Percentiles rank a stretch among this genome's conserved stretches.
Conservation (phyloP, 495 filamentous ascomycete species). For the Podospora comata region DNA sequence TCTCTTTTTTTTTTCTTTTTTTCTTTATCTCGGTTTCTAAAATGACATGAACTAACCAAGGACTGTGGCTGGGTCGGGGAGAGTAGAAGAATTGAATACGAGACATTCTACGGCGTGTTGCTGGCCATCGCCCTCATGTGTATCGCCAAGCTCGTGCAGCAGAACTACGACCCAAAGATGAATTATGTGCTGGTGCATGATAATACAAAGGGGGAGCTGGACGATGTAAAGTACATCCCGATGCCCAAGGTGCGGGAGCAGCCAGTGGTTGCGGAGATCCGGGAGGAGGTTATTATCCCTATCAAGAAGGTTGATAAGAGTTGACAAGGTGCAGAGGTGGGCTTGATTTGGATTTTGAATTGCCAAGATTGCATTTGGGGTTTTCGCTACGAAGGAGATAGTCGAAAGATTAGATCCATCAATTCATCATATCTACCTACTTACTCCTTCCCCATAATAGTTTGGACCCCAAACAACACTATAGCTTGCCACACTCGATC, state of each 20-base stretch:
- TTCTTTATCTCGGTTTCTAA: not conserved
- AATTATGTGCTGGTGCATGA: conserved; percentile 22
- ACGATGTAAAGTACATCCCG: conserved; percentile 21
- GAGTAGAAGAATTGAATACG: conserved; percentile 7
- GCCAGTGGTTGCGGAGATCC: not conserved
- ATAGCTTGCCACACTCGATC: not conserved
- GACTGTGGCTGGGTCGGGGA: not conserved
- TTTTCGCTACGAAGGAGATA: no score
- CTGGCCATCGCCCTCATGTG: conserved; percentile 14
- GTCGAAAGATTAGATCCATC: no score
- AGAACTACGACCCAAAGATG: conserved; percentile 5
- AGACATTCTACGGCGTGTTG: conserved; percentile 17
- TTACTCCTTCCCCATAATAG: no score
- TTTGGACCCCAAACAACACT: not conserved
- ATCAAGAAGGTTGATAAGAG: conserved; percentile 7
- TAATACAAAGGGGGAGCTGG: conserved; percentile 21
- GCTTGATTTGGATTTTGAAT: not conserved
- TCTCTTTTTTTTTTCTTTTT: no score
- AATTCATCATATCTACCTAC: no score
- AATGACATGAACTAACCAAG: not conserved
- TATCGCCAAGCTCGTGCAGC: conserved; percentile 14
- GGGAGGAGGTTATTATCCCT: not conserved
- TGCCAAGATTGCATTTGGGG: no score
- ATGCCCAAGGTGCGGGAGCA: conserved; percentile 9
- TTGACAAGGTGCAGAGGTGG: conserved; percentile 6